These are phyloP conservation scores for Rhodocollybia butyracea DNA, from an alignment of 768 basidiomycete species.

Conservation along the genomic window DNA sequence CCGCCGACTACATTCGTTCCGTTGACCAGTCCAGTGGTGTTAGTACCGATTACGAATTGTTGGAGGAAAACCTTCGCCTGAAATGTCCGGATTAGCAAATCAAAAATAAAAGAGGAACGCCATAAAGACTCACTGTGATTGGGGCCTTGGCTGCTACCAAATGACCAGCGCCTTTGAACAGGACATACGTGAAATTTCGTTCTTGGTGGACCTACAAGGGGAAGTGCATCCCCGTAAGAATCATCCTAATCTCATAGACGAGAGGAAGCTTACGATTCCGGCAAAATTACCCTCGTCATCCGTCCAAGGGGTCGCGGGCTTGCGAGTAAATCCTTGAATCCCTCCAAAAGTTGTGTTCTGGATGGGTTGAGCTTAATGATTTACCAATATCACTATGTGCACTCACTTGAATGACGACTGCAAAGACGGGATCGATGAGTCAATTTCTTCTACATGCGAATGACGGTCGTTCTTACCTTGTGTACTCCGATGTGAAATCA, in stretches of 20 bases:
- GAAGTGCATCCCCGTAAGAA: no score
- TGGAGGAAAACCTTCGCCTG: constrained; percentile 61
- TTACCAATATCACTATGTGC: not conserved
- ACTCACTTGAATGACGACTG: constrained; percentile 36
- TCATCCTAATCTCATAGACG: no score
- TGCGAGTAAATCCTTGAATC: constrained; percentile 67
- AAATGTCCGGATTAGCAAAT: not conserved
- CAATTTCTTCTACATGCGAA: not conserved
- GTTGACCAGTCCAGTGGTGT: constrained; percentile 55
- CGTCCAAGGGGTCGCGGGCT: constrained; percentile 66
- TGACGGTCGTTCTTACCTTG: constrained; percentile 29
- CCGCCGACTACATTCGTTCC: constrained; percentile 39
- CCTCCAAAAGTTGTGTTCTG: constrained; percentile 81
- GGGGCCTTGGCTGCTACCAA: constrained; percentile 35
- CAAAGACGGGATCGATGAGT: not conserved
- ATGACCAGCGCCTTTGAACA: constrained; percentile 41
- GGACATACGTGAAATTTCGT: constrained; percentile 57
- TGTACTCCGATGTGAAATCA: constrained; percentile 44
- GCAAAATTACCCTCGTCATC: constrained; percentile 57
- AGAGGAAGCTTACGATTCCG: no score
- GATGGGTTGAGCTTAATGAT: not conserved
- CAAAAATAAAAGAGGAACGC: not conserved
- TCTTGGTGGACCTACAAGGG: constrained; percentile 82
- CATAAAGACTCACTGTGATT: constrained; percentile 27
- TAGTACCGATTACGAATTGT: constrained; percentile 66